Percentiles rank a stretch among this genome's conserved stretches.
Evolutionary conservation across 164 flowering plant species (phyloP).

Genomic region (Brasenia schreberi): DNA sequence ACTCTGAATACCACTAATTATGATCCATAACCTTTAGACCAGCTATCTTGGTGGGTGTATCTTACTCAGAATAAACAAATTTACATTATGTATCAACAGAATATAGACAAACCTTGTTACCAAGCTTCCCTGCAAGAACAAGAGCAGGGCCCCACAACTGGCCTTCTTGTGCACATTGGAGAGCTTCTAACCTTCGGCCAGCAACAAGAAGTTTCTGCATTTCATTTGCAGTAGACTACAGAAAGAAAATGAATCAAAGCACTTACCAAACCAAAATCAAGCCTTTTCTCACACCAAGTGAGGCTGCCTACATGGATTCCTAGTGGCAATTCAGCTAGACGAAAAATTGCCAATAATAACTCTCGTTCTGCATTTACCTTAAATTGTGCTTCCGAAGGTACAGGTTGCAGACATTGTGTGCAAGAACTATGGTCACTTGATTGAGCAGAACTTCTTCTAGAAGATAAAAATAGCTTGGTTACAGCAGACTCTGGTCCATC

Average conservation of each 20-base stretch:
- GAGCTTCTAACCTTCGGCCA: constrained; percentile 82
- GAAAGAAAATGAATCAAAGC: not conserved
- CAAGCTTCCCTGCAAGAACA: constrained; percentile 81
- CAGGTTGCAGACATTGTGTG: constrained; percentile 49
- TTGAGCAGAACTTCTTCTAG: constrained; percentile 33
- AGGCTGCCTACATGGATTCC: too few species aligned
- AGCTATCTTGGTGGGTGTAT: too few species aligned
- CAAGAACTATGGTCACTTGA: constrained; percentile 35
- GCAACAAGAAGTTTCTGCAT: constrained; percentile 90
- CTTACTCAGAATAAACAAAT: not conserved
- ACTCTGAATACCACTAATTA: too few species aligned
- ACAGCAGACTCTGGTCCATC: constrained; percentile 79
- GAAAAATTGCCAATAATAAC: not conserved
- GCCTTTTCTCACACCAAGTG: too few species aligned
- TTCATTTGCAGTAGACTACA: constrained; percentile 78
- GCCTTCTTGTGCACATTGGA: constrained; percentile 84
- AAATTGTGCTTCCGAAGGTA: constrained; percentile 78
- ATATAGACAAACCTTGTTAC: constrained; percentile 53
- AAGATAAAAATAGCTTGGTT: constrained; percentile 80
- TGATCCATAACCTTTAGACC: too few species aligned
- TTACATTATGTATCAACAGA: not conserved
- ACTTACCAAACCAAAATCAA: not conserved
- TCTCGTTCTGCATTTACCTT: constrained; percentile 24
- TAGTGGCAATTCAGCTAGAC: not conserved
- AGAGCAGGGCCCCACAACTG: constrained; percentile 97